Evolutionary conservation across 192 early-diverging fungal species (phyloP), one percentile per base, ranked within the genome.

Genomic region (Spizellomyces sp.): DNA sequence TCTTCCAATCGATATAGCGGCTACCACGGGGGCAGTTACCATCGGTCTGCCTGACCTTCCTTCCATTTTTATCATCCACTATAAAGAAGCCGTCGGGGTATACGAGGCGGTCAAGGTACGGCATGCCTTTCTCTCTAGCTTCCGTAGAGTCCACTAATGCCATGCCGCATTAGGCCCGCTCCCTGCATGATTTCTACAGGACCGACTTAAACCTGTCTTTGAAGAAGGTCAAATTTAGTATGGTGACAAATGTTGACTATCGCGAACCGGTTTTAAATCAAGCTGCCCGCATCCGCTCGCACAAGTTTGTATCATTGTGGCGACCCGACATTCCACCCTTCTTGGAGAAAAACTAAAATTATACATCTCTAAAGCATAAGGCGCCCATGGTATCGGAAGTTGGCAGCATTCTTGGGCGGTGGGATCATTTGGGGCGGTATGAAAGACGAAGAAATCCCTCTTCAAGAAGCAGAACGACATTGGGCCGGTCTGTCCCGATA

Each of bases 401-500:
- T 58, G 48, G 50, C 44, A 1, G 42, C 66, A 10, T 71, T 42
- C 8, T 41, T 73, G 58, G 67, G 68, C 62, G 45, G 76, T 64
- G 21, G 72, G 71, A 17, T 62, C 58, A 10, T 76, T 0, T 70
- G 58, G 56, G 66, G 67, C 6, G 72, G 69, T 14, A 71, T 62
- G 9, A 74, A 67, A 15, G 76, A 86, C 42, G 66, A 74, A 45
- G 55, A 74, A 44, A 69, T 75, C 10, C 66, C 67, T 45, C 54
- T 73, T n/a, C 62, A 63, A 46, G 55, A 66, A n/a, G 42, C 59
- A 7, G 58, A 67, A 58, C 43, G 66, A 14, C 77, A 78, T 55
- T 90, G 89, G 89, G 77, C 83, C 68, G 89, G 89, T 7, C 71
- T 90, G 15, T 82, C 83, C 41, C 78, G 89, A 43, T 90, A 90